Evolutionary conservation across 192 early-diverging fungal species (phyloP), one percentile per base, ranked within the genome.

Genomic region (Mortierella antarctica): DNA sequence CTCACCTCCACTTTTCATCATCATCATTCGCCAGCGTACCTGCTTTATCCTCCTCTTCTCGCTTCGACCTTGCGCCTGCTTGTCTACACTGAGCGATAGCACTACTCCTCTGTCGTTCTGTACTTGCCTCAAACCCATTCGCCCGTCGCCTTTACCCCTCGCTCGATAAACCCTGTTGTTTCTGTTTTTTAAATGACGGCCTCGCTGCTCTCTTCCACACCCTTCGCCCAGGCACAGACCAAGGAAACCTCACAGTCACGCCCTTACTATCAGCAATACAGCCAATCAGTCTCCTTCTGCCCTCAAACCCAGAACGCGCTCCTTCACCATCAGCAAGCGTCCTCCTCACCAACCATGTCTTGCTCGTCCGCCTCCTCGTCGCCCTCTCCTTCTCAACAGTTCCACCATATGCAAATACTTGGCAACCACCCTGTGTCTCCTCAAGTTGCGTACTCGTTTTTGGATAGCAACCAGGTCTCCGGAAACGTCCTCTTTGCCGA

Each of bases 351-450:
- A 6, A 52, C 72, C 7, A 60, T 58, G 53, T 73, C 71, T 12
- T 47, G 42, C 5, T 44, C 44, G 12, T 60, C 62, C 23, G 46
- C 21, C 50, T 52, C 20, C 10, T 65, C 66, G 6, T 67, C 73
- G 15, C 44, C 49, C 52, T 45, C 54, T 7, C 55, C 55, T n/a
- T n/a, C 71, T 50, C 56, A 74, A 12, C 65, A 67, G 4, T 49
- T 67, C 59, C 76, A 79, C 18, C 76, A 79, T 31, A 40, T 71
- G 11, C 69, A 71, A 47, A 80, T 80, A 52, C 55, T 80, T 14
- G 77, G 77, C 13, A 66, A 72, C 46, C 77, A 80, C 44, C 69
- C 77, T 8, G 77, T 70, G 9, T 80, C 77, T 0, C 77, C 77
- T 11, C 53, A n/a, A 9, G 45, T 40, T 49, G 18, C 18, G 21